These are phyloP conservation scores for Poronia punctata DNA, from an alignment of 495 filamentous ascomycete species.

Conservation along the genomic window DNA sequence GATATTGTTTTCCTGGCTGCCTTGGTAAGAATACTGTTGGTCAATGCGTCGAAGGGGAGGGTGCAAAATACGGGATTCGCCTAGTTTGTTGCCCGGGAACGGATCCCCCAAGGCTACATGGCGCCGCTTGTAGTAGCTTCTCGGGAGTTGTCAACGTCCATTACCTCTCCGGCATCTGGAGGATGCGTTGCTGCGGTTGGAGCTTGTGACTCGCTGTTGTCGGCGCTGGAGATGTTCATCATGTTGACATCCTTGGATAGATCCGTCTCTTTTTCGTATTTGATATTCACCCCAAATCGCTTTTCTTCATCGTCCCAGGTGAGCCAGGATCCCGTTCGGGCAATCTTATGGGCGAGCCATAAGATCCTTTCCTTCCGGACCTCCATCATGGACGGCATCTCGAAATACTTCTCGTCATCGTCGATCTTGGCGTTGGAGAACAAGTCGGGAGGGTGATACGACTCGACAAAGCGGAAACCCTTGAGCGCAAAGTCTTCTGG, in stretches of 20 bases:
- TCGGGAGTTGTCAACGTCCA: too few relatives aligned
- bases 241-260: conserved; percentile 13
- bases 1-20: too few relatives aligned
- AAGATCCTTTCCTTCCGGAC: conserved; percentile 65
- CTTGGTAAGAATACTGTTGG: too few relatives aligned
- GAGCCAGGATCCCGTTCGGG: conserved; percentile 31
- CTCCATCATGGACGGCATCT: conserved; percentile 57
- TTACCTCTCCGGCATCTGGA: too few relatives aligned
- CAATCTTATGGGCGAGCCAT: conserved; percentile 59
- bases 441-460: conserved; percentile 63
- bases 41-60: too few relatives aligned
- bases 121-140: too few relatives aligned
- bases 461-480: conserved; percentile 64
- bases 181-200: too few relatives aligned
- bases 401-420: conserved; percentile 69
- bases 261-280: conserved; percentile 19
- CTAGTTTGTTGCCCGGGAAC: too few relatives aligned
- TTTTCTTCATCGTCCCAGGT: conserved; percentile 24
- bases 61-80: too few relatives aligned
- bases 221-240: conserved; percentile 16
- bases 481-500: conserved; percentile 80
- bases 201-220: conserved; percentile 5
- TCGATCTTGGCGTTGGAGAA: conserved; percentile 64
- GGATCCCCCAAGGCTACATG: too few relatives aligned
- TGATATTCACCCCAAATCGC: conserved; percentile 25